Conservation (phyloP, 2,329 filamentous ascomycete species). For the Bimuria novae-zelandiae region DNA sequence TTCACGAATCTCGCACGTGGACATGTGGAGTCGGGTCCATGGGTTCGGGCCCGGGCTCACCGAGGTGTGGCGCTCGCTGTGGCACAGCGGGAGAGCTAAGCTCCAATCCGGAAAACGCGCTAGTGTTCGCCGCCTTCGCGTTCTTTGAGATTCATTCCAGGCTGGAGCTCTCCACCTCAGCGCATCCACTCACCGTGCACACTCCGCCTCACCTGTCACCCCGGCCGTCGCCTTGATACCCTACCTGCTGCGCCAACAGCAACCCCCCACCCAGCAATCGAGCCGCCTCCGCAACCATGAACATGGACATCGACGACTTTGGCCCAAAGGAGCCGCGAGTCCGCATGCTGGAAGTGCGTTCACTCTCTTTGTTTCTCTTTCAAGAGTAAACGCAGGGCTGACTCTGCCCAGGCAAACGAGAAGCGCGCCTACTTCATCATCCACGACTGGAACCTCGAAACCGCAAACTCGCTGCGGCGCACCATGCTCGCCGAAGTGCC, state of each 20-base stretch:
- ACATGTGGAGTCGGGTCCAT: not conserved
- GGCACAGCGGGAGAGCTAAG: conserved; percentile 2
- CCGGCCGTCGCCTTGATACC: conserved; percentile 23
- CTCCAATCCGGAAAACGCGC: not conserved
- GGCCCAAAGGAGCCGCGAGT: conserved; percentile 50
- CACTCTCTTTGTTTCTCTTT: conserved; percentile 20
- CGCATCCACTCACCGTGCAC: conserved; percentile 22
- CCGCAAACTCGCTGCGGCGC: conserved; percentile 90
- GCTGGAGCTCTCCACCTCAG: conserved; percentile 6
- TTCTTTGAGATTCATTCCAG: conserved; percentile 2
- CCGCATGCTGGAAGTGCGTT: conserved; percentile 45
- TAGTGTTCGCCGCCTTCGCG: conserved; percentile 3
- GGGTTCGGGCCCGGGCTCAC: not conserved
- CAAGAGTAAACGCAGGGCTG: conserved; percentile 15
- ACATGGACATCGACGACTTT: conserved; percentile 58
- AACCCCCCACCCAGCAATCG: conserved; percentile 15
- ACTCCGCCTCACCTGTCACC: conserved; percentile 23
- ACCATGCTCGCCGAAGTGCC: conserved; percentile 92
- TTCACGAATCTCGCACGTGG: too few species aligned
- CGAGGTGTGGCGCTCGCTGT: conserved; percentile 11
- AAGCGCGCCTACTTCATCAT: conserved; percentile 91
- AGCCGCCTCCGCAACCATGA: conserved; percentile 18
- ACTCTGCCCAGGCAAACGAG: conserved; percentile 67
- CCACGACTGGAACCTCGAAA: conserved; percentile 83
- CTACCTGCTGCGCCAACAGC: conserved; percentile 13